Evolutionary conservation across 164 flowering plant species (phyloP).

Genomic region (Cinnamomum chago): DNA sequence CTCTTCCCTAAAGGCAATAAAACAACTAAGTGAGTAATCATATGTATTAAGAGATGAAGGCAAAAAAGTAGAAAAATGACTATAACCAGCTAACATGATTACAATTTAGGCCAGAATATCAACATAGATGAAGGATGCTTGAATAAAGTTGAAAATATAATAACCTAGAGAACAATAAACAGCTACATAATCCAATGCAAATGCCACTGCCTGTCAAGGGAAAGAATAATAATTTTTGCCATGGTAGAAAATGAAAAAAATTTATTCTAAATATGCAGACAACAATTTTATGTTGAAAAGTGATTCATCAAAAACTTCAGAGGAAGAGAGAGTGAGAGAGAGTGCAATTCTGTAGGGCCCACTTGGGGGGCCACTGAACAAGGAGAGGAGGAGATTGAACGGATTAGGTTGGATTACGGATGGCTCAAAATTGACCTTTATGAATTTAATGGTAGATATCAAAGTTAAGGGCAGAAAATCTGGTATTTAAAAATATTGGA

Average conservation of each 20-base stretch:
- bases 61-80: not conserved
- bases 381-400: no score
- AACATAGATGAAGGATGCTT: not conserved
- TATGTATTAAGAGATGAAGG: not conserved
- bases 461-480: no score
- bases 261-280: no score
- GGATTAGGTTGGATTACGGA: no score
- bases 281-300: no score
- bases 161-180: not conserved
- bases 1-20: slow-evolving; percentile 55
- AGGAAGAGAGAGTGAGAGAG: no score
- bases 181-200: not conserved
- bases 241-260: not conserved
- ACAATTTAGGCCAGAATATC: not conserved
- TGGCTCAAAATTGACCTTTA: no score
- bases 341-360: no score
- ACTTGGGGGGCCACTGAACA: no score
- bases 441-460: no score
- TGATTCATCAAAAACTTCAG: no score
- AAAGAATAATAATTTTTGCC: not conserved
- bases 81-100: not conserved
- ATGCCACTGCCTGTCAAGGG: not conserved
- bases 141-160: not conserved
- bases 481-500: no score
- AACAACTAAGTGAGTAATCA: slow-evolving; percentile 8